Conservation (phyloP, 345 rosid species). For the Erucastrum elatum region DNA sequence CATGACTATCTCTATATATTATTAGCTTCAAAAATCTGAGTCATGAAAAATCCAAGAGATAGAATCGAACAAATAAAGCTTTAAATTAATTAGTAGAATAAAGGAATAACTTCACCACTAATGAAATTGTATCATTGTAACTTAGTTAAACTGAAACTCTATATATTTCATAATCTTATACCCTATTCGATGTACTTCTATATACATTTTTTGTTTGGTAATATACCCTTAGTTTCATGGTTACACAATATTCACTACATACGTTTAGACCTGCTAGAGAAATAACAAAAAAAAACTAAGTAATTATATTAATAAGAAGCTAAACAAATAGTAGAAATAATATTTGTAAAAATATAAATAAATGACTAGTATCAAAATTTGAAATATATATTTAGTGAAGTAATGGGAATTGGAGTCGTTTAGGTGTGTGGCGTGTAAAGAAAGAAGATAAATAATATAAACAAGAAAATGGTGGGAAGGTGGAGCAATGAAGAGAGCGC, state of each 20-base stretch:
- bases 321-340: neutral
- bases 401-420: neutral
- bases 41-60: neutral
- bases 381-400: neutral
- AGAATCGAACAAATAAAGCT: neutral
- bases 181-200: neutral
- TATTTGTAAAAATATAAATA: neutral
- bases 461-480: neutral
- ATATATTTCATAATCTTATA: neutral
- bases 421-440: neutral
- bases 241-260: neutral
- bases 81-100: neutral
- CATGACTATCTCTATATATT: neutral
- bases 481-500: slow-evolving; percentile 21
- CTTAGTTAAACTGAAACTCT: neutral
- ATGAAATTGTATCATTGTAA: neutral
- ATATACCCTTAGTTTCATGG: neutral
- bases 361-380: neutral
- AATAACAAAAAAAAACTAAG: neutral
- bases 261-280: neutral
- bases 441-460: neutral
- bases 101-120: neutral
- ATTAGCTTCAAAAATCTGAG: neutral
- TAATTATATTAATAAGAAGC: neutral
- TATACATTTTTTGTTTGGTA: neutral